A percentile compares a stretch with the other conserved stretches of the same genome.
These are phyloP conservation scores for Starmerella apis DNA, from an alignment of 805 yeast species.

Conservation along the genomic window DNA sequence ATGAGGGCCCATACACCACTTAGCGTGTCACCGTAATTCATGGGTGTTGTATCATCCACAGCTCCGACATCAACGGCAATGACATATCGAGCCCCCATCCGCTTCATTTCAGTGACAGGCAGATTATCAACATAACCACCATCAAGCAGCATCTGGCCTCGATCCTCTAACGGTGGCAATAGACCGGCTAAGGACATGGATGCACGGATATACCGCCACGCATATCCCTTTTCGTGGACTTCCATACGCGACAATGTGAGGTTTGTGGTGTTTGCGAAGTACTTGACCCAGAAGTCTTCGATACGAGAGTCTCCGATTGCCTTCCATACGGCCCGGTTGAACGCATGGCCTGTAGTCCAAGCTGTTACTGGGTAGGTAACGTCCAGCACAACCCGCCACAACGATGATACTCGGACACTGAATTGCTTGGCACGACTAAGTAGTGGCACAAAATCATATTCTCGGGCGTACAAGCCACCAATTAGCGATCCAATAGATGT, in stretches of 20 bases:
- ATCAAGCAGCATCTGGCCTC: conserved; percentile 86
- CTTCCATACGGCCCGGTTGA: conserved; percentile 96
- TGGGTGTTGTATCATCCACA: conserved; percentile 79
- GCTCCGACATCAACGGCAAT: conserved; percentile 96
- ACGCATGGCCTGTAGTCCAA: conserved; percentile 94
- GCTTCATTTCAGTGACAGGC: conserved; percentile 86
- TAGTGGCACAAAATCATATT: conserved; percentile 80
- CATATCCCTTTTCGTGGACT: conserved; percentile 80
- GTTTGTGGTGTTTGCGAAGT: conserved; percentile 83
- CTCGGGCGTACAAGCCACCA: conserved; percentile 90
- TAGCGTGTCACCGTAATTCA: conserved; percentile 84
- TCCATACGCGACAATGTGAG: conserved; percentile 94
- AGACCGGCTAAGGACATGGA: conserved; percentile 94
- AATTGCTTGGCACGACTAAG: conserved; percentile 84
- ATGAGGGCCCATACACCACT: conserved; percentile 86
- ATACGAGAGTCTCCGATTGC: conserved; percentile 83
- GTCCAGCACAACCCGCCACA: conserved; percentile 79
- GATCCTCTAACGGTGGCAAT: conserved; percentile 70
- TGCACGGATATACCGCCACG: conserved; percentile 92
- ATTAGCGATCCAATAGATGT: conserved; percentile 94
- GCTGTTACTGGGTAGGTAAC: conserved; percentile 89
- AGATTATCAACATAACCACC: conserved; percentile 94
- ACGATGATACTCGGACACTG: conserved; percentile 65
- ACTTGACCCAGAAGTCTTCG: conserved; percentile 92
- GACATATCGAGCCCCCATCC: conserved; percentile 68